Base-by-base conservation (phyloP, 208 protist species). In the Tritrichomonas foetus region DNA sequence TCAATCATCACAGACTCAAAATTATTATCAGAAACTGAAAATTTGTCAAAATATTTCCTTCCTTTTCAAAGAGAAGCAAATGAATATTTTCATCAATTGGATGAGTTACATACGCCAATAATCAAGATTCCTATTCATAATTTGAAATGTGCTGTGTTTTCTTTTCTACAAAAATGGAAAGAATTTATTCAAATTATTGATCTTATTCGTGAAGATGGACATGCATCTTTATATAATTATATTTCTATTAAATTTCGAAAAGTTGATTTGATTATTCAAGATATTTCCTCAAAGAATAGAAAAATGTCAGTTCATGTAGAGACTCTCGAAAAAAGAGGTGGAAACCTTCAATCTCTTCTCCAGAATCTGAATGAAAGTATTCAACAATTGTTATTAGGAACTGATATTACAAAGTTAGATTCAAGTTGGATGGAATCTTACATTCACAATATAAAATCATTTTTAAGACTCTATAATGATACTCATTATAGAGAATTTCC, bases 91-190 rank as follows among this genome's bases (percentile, higher is more conserved):
- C 74, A 82, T n/a, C 33, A 82, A 50, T 49, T 82, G 16, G 30
- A 82, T 82, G 74, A 30, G 11, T 49, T 30, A 20, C 9, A 44
- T 22, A 47, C 74, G 9, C 74, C 33, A 82, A 39, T 50, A n/a
- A n/a, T 20, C 8, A 36, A 39, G 5, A 82, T 82, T n/a, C 33
- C 33, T 49, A 27, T 82, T 11, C 33, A 30, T 20, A 49, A 33
- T 25, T 25, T 82, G 8, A 82, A 82, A 39, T 20, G 41, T 8
- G 41, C 50, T 16, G 30, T 41, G 3, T 39, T 82, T 47, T 39
- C 33, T 82, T 30, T 82, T 82, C 41, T 82, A 25, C 74, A 82
- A 82, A 82, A 50, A 27, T 82, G 74, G 74, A 82, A 82, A 50
- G 74, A 82, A 82, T 82, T 82, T 82, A 44, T 30, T 50, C 20